Base-by-base conservation (phyloP, 164 flowering plant species). In the Kingdonia uniflora region DNA sequence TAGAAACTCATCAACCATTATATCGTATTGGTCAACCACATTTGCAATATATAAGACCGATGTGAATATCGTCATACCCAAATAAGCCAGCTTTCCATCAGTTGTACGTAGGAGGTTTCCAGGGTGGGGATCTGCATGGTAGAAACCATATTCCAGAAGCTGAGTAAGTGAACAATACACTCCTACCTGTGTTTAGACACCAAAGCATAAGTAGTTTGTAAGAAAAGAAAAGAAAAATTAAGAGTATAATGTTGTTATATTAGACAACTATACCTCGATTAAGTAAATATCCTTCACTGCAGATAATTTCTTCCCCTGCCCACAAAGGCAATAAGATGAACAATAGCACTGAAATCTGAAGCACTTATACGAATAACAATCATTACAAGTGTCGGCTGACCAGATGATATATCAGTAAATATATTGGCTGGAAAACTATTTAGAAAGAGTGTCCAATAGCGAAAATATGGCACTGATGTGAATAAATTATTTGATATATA, bases 91-190 rank as follows among this genome's bases (percentile, higher is more conserved):
- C 65, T 84, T 80, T 58, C 96, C 95, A 71, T 92, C 94, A 74
- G 61, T 69, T 61, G 99, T 84, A 20, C 89, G 87, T 44, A 92
- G 75, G 56, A 92, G 83, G 64, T 92, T 92, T 68, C 99, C 96
- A 61, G 99, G 99, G 65, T 88, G 99, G 20, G 99, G 99, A 76
- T 92, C 99, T 56, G 99, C 96, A 72, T 92, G 99, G 70, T 88
- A 92, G 74, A 92, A 92, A 5, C 99, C 99, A 71, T 65, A 69
- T 61, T 92, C 99, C 61, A 92, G 74, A 64, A 92, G 96, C 76
- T 92, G 99, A 72, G 81, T 82, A 59, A 92, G 81, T 51, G 99
- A 92, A 65, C 96, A 86, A 70, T 88, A 84, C 19, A 88, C 96
- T 58, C 99, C 99, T 35, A 84, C 92, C 98, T 91, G 69, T 54